phyloP scores from a whole-genome alignment of 306 rosid species.

The Casuarina glauca region DNA sequence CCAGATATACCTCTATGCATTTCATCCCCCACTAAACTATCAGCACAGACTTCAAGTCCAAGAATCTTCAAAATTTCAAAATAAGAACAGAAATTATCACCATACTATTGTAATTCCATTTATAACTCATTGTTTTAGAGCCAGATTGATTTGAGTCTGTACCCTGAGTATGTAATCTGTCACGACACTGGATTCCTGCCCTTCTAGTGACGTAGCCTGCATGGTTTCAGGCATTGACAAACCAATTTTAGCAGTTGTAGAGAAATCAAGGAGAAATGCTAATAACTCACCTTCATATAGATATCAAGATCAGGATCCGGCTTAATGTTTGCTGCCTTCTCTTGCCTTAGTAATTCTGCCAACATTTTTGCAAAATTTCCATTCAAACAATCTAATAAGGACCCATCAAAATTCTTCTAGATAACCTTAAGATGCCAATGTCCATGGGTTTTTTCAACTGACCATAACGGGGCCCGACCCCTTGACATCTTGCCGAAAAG shows the following conservation, averaged over 20 bases:
- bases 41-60: conserved; percentile 54
- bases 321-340: conserved; percentile 69
- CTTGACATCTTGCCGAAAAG: conserved; percentile 95
- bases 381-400: conserved; percentile 17
- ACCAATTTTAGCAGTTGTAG: background rate
- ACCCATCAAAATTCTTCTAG: background rate
- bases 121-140: background rate
- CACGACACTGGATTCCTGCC: conserved; percentile 37
- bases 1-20: conserved; percentile 51
- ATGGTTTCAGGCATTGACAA: background rate
- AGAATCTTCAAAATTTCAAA: conserved; percentile 30
- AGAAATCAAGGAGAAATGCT: background rate
- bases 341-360: conserved; percentile 76
- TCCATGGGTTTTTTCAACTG: conserved; percentile 15
- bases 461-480: conserved; percentile 65
- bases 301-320: conserved; percentile 89
- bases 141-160: background rate
- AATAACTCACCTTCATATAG: conserved; percentile 65
- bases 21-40: conserved; percentile 50
- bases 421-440: background rate
- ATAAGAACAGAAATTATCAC: background rate
- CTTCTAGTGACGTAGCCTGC: conserved; percentile 50
- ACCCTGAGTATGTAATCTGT: conserved; percentile 53
- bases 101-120: background rate
- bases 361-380: conserved; percentile 57